A percentile compares a stretch with the other conserved stretches of the same genome.
phyloP scores from a whole-genome alignment of 768 basidiomycete species.

The Neoboletus subvelutipes region DNA sequence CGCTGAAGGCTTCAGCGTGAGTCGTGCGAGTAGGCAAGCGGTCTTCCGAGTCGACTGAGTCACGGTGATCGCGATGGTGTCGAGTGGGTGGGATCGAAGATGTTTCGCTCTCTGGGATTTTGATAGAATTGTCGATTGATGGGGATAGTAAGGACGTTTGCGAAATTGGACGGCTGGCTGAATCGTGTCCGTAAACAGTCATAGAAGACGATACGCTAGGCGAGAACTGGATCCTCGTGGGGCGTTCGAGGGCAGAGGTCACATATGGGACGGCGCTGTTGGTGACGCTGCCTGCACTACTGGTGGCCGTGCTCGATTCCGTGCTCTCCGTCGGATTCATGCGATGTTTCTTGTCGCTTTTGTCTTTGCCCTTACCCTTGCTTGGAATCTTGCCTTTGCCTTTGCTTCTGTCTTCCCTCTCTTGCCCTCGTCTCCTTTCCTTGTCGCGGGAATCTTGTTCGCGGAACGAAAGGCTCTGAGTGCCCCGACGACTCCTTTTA shows the following conservation, averaged over 20 bases:
- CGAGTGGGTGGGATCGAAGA: conserved; percentile 11
- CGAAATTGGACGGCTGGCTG: conserved; percentile 23
- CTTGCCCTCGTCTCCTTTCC: conserved; percentile 17
- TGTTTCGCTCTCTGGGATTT: conserved; percentile 9
- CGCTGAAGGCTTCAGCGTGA: conserved; percentile 61
- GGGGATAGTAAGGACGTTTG: conserved; percentile 13
- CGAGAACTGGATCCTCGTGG: conserved; percentile 14
- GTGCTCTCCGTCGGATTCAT: conserved; percentile 31
- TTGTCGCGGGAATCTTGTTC: conserved; percentile 28
- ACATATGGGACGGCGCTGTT: conserved; percentile 6
- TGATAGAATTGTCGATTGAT: conserved; percentile 5
- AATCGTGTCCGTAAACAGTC: conserved; percentile 1
- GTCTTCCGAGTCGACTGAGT: conserved; percentile 28
- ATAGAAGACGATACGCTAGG: conserved; percentile 22
- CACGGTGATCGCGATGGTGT: conserved; percentile 24
- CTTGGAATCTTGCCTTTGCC: conserved; percentile 22
- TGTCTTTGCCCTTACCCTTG: conserved; percentile 33
- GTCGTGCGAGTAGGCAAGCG: conserved; percentile 48
- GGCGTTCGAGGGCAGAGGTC: conserved; percentile 6
- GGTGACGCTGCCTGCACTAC: conserved; percentile 30
- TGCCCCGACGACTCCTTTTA: conserved; percentile 16
- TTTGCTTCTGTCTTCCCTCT: conserved; percentile 21
- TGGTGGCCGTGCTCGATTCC: conserved; percentile 31
- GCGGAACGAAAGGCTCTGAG: conserved; percentile 14
- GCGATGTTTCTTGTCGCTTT: conserved; percentile 29